Evolutionary conservation across 2,329 filamentous ascomycete species (phyloP), one percentile per base, ranked within the genome.

Genomic region (Teratosphaeria gauchensis): DNA sequence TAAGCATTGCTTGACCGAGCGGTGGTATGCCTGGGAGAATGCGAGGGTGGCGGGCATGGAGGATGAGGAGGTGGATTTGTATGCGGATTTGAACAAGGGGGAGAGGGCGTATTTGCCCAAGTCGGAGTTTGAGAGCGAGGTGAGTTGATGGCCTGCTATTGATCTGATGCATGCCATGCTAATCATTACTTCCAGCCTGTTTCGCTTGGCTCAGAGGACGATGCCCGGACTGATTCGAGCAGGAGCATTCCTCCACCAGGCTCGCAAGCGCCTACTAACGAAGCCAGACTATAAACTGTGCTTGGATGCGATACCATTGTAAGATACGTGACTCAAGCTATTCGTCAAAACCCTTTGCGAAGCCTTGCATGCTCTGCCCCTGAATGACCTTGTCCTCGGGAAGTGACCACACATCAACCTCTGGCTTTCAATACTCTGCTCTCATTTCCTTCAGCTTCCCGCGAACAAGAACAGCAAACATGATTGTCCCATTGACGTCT

Each of bases 21-120:
- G 92, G 68, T 94, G 84, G 77, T 92, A 96, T 75, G 83, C 89
- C 9, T 97, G 90, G 88, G 82, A 89, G 69, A 88, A 91, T 69
- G 90, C 90, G 24, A 76, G 83, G 55, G 75, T 81, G 60, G 75
- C 89, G 62, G 89, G 87, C 6, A 78, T 81, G 75, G 69, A 75
- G 8, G 89, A 92, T 70, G 79, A 81, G 4, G 86, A 89, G 71
- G 79, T 91, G 66, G 76, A 89, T 68, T 72, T 88, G 30, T 78
- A 77, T 32, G 76, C 69, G 16, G 63, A 69, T 55, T 14, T 65
- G 19, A 64, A 64, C 32, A 60, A 59, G 42, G 68, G 67, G 19
- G 68, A 70, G 56, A n/a, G 48, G n/a, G 65, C 67, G 16, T 71
- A 69, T 56, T 30, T 65, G 57, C 67, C 66, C 97, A 83, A 94